Evolutionary conservation across 2,329 filamentous ascomycete genomes (phyloP).

Genomic region (Boeremia exigua): DNA sequence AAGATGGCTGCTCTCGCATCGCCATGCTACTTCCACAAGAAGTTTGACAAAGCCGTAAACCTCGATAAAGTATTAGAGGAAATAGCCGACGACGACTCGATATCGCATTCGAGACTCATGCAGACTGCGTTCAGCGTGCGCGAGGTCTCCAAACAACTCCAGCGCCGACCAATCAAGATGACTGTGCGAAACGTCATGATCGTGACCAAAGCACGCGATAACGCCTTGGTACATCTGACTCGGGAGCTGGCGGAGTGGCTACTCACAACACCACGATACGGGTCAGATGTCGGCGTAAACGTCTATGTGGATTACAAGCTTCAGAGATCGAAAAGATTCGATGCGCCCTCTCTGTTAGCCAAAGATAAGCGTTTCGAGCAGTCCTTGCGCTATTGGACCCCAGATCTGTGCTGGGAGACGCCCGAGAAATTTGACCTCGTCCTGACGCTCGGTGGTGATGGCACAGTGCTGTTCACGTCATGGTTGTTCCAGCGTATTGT

Average conservation of each 20-base stretch:
- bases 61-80: conserved; percentile 95
- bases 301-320: conserved; percentile 99
- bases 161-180: conserved; percentile 87
- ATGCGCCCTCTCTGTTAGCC: conserved; percentile 72
- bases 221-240: conserved; percentile 87
- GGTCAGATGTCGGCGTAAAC: conserved; percentile 86
- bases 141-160: conserved; percentile 94
- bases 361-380: conserved; percentile 77
- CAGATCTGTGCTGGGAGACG: conserved; percentile 90
- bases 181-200: conserved; percentile 97
- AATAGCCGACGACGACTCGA: conserved; percentile 83
- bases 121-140: conserved; percentile 95
- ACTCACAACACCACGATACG: conserved; percentile 85
- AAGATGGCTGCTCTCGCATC: conserved; percentile 77
- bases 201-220: conserved; percentile 96
- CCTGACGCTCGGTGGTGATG: conserved; percentile 83
- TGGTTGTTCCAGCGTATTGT: conserved; percentile 93
- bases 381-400: conserved; percentile 96
- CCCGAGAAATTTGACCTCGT: conserved; percentile 97
- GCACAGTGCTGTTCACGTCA: conserved; percentile 85
- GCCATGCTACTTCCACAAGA: conserved; percentile 96
- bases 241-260: conserved; percentile 88
- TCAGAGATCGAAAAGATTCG: conserved; percentile 84
- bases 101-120: conserved; percentile 92
- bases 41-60: conserved; percentile 95